Evolutionary conservation across 805 yeast species (phyloP).

Genomic region (Yamadazyma sp.): DNA sequence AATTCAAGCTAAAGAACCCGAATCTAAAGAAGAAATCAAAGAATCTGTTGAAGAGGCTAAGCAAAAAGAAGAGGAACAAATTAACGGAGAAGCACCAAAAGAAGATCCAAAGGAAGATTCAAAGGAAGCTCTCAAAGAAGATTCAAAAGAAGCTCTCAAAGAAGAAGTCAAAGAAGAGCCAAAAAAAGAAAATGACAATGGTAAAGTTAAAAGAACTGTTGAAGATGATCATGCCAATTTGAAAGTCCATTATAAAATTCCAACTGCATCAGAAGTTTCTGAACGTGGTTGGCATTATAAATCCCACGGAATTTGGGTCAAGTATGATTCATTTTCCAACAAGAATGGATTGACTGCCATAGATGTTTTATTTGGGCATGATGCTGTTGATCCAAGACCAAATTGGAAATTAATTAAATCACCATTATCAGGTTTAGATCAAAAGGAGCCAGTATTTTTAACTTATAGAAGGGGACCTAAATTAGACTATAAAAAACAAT

Average conservation of each 20-base stretch:
- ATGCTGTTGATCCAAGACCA: slow-evolving; percentile 73
- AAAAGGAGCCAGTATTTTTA: slow-evolving; percentile 23
- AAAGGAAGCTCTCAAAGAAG: slow-evolving; percentile 1
- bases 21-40: slow-evolving; percentile 7
- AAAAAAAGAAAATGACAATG: neutral
- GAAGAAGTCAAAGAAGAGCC: neutral
- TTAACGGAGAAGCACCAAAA: slow-evolving; percentile 3
- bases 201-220: slow-evolving; percentile 7
- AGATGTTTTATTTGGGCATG: slow-evolving; percentile 69
- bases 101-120: neutral
- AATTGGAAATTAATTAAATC: slow-evolving; percentile 51
- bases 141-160: neutral
- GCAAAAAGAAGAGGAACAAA: slow-evolving; percentile 5
- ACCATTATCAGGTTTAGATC: slow-evolving; percentile 20
- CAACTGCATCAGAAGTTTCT: slow-evolving; percentile 33
- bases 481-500: slow-evolving; percentile 24
- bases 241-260: slow-evolving; percentile 19
- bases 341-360: slow-evolving; percentile 49
- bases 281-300: slow-evolving; percentile 46
- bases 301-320: slow-evolving; percentile 58
- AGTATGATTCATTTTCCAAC: slow-evolving; percentile 41
- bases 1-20: neutral
- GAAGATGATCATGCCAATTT: slow-evolving; percentile 8
- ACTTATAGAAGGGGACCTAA: slow-evolving; percentile 35
- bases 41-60: slow-evolving; percentile 6